Evolutionary conservation across 2,329 filamentous ascomycete species (phyloP).

Genomic region (Monosporascus sp.): DNA sequence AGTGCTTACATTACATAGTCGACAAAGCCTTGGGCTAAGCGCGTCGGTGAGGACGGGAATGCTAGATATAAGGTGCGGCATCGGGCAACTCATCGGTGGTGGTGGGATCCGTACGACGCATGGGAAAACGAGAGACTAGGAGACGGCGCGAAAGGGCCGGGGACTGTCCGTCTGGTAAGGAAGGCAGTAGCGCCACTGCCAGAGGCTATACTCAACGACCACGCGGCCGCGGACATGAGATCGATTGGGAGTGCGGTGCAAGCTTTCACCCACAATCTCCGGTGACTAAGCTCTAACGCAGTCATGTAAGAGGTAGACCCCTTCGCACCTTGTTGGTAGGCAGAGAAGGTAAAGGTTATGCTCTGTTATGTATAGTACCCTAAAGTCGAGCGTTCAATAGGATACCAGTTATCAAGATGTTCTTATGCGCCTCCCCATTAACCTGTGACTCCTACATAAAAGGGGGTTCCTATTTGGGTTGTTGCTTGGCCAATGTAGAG

Average conservation of each 20-base stretch:
- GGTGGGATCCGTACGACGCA: constrained; percentile 41
- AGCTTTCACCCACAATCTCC: constrained; percentile 8
- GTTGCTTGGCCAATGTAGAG: too few species aligned
- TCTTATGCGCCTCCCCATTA: too few species aligned
- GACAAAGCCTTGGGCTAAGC: constrained; percentile 50
- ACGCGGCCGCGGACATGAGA: constrained; percentile 7
- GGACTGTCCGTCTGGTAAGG: constrained; percentile 7
- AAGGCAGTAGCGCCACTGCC: constrained; percentile 9
- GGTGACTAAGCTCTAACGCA: background rate
- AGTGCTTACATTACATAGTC: constrained; percentile 48
- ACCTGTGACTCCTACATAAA: too few species aligned
- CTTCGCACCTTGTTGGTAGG: constrained; percentile 18
- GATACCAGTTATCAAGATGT: too few species aligned
- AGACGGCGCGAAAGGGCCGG: background rate
- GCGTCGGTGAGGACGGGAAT: constrained; percentile 33
- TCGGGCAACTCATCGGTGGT: constrained; percentile 46
- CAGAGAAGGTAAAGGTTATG: background rate
- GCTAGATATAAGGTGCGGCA: constrained; percentile 46
- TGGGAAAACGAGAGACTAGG: constrained; percentile 28
- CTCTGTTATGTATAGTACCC: too few species aligned
- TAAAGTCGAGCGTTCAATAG: too few species aligned
- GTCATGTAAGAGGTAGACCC: constrained; percentile 20
- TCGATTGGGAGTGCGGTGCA: constrained; percentile 11
- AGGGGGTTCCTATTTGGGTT: too few species aligned
- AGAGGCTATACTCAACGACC: background rate